Evolutionary conservation across 208 protist genomes (phyloP), one percentile per base, ranked within the genome.

Genomic region (Angomonas deanei): DNA sequence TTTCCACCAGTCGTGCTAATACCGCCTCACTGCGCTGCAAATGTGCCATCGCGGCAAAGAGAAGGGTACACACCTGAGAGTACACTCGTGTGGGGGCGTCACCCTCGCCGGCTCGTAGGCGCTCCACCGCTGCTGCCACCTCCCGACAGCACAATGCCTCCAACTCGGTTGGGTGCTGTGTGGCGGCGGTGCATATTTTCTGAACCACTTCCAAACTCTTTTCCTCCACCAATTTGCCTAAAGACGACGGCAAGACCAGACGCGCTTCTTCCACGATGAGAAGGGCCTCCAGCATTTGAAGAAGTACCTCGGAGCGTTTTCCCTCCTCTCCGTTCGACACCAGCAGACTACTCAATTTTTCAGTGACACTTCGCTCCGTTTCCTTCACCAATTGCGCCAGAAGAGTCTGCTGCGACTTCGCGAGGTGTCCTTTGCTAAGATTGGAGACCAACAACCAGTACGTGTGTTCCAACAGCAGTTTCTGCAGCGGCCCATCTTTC

Each of bases 51-150:
- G 65, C 64, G 23, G 69, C 53, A 61, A 70, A 82, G 39, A 77
- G n/a, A 36, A 68, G 42, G 1, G 70, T 77, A 31, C 66, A 52
- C 6, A 57, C 53, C 60, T 79, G 74, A 27, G 60, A 57, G 46
- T 68, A 74, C 1, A 60, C 3, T 5, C 42, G 33, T 10, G 38
- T 24, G 48, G 39, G 36, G 23, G 28, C 23, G 2, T 13, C 19
- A 26, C 38, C 17, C 39, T 39, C 53, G 3, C 28, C 28, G 17
- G 23, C 8, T 30, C 24, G 27, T 8, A 30, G 53, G 8, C 28
- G 53, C 53, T 59, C 53, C 53, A 59, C 53, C 3, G 28, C 8
- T 2, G n/a, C 17, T 17, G 53, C 53, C 6, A 59, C 13, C 3
- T 38, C 28, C 28, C 28, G n/a, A 30, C 24, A 42, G 17, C 28